These are phyloP conservation scores for Westerdykella sp. DNA, from an alignment of 2,329 filamentous ascomycete species.

Conservation along the genomic window DNA sequence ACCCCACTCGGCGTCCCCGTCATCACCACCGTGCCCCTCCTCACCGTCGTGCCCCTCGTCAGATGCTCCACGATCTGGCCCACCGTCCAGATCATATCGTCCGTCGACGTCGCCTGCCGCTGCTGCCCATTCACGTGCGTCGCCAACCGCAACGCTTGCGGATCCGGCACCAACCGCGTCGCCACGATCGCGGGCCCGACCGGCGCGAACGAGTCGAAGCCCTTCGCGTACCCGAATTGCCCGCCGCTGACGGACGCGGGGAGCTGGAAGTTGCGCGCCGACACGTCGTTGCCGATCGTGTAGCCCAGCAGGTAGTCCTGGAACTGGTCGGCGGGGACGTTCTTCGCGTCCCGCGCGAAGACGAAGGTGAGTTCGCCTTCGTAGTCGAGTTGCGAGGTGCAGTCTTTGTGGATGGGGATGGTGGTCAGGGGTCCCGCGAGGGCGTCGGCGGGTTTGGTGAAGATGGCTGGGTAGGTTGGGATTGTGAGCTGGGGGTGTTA, in stretches of 20 bases:
- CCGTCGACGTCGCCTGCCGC: constrained; percentile 39
- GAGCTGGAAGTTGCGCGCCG: constrained; percentile 50
- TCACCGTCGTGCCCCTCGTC: constrained; percentile 42
- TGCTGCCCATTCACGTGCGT: constrained; percentile 42
- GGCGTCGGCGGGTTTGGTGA: constrained; percentile 33
- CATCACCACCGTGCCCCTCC: constrained; percentile 44
- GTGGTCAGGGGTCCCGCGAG: constrained; percentile 28
- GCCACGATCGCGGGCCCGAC: constrained; percentile 40
- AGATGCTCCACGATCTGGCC: constrained; percentile 41
- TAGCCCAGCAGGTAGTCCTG: constrained; percentile 59
- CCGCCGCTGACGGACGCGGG: constrained; percentile 26
- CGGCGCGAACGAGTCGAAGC: constrained; percentile 42
- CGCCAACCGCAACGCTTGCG: constrained; percentile 28
- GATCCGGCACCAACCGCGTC: constrained; percentile 26
- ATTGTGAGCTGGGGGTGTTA: constrained; percentile 2
- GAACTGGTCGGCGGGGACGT: constrained; percentile 48
- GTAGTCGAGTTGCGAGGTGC: constrained; percentile 32
- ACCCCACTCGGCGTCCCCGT: constrained; percentile 45
- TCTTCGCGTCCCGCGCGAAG: constrained; percentile 30
- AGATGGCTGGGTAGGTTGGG: constrained; percentile 29
- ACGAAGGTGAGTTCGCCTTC: constrained; percentile 36
- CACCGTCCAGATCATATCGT: constrained; percentile 46
- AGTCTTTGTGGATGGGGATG: constrained; percentile 26
- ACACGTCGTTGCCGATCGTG: constrained; percentile 58
- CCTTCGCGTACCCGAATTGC: constrained; percentile 40